These are phyloP conservation scores for Puccinia coronata DNA, from an alignment of 1,284 basidiomycete genomes.

Conservation along the genomic window DNA sequence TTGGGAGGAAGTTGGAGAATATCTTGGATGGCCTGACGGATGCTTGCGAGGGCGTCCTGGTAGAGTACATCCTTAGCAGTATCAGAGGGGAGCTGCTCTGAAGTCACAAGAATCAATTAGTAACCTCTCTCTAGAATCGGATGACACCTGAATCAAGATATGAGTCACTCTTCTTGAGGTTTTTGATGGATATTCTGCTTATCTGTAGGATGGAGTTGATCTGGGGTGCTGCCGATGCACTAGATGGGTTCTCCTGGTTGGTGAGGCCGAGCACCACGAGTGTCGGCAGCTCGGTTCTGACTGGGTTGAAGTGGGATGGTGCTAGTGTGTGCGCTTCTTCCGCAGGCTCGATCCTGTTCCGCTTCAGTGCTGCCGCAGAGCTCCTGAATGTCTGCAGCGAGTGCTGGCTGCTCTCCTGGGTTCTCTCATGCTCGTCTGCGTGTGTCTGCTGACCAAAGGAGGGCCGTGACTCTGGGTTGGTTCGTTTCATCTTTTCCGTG, in stretches of 20 bases:
- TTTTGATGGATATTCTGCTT: conserved; percentile 2
- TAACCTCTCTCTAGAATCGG: background rate
- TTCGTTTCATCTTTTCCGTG: conserved; percentile 16
- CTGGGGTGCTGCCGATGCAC: background rate
- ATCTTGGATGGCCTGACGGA: background rate
- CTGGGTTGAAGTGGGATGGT: background rate
- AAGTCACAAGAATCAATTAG: background rate
- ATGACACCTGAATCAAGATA: background rate
- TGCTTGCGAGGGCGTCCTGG: background rate
- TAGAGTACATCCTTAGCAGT: background rate
- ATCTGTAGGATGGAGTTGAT: conserved; percentile 3
- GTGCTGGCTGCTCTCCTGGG: background rate
- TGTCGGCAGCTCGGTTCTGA: background rate
- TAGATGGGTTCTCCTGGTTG: background rate
- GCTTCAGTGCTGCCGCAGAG: background rate
- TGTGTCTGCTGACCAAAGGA: background rate
- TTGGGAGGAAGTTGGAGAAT: conserved; percentile 5
- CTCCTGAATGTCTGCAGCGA: background rate
- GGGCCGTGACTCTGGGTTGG: conserved; percentile 12
- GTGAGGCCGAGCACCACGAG: background rate
- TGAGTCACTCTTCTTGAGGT: background rate
- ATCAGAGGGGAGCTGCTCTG: background rate
- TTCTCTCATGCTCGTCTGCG: background rate
- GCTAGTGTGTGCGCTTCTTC: background rate
- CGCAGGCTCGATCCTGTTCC: background rate